Conservation (phyloP, 192 early-diverging fungal genomes). For the Oehlia diaphana region DNA sequence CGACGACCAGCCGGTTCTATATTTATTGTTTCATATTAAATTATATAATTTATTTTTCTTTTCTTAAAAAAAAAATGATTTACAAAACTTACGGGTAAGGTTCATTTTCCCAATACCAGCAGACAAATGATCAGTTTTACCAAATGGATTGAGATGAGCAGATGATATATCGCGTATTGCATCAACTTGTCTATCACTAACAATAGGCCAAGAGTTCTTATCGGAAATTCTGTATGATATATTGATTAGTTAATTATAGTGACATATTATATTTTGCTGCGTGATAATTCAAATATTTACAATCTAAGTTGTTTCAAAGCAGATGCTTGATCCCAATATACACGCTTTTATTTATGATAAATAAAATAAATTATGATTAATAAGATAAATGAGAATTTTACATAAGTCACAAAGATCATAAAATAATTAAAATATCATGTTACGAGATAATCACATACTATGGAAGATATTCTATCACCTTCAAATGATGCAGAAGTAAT, state of each 20-base stretch:
- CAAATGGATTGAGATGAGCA: constrained; percentile 42
- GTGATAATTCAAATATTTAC: constrained; percentile 9
- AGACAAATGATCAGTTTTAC: constrained; percentile 24
- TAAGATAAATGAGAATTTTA: too few relatives aligned
- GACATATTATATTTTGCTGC: too few relatives aligned
- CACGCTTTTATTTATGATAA: neutral
- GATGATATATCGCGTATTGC: constrained; percentile 31
- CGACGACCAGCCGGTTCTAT: constrained; percentile 10
- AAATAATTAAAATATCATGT: neutral
- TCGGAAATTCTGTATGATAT: constrained; percentile 9
- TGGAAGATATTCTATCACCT: constrained; percentile 18
- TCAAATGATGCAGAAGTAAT: constrained; percentile 21
- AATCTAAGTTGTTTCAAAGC: constrained; percentile 29
- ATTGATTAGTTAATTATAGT: neutral
- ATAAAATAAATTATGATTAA: constrained; percentile 3
- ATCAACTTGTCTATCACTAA: constrained; percentile 41
- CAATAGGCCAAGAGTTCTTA: constrained; percentile 40
- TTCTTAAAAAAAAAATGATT: neutral
- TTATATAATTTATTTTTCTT: neutral
- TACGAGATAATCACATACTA: neutral
- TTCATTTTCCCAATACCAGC: constrained; percentile 26
- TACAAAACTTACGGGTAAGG: neutral
- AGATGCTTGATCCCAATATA: constrained; percentile 33
- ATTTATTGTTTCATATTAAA: neutral
- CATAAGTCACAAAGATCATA: neutral